Conservation (phyloP, 768 basidiomycete genomes). For the Pulveroboletus sp. region DNA sequence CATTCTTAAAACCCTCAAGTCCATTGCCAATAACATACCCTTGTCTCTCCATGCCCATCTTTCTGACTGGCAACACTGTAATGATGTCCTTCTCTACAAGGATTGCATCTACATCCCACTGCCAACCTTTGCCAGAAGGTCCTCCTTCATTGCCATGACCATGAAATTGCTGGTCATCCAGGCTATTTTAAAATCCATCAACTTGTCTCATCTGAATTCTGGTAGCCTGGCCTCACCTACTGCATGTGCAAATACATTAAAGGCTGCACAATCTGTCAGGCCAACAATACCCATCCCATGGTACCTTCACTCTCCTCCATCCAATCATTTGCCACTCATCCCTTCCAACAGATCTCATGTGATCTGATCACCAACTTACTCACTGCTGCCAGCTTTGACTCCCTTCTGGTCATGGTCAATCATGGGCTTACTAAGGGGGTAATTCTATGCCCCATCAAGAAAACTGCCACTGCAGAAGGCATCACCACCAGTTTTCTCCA, state of each 20-base stretch:
- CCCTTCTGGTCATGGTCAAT: too few relatives aligned
- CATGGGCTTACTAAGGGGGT: too few relatives aligned
- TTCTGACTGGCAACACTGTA: too few relatives aligned
- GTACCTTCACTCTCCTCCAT: too few relatives aligned
- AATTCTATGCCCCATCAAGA: too few relatives aligned
- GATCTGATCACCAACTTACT: not conserved
- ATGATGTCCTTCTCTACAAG: too few relatives aligned
- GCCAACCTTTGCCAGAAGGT: too few relatives aligned
- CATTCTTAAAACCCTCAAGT: too few relatives aligned
- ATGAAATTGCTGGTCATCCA: not conserved
- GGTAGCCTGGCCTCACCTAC: not conserved
- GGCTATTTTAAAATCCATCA: not conserved
- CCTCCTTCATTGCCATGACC: not conserved
- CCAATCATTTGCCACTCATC: not conserved
- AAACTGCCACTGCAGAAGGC: not conserved
- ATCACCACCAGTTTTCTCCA: not conserved
- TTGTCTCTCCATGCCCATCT: too few relatives aligned
- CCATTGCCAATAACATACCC: too few relatives aligned
- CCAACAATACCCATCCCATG: not conserved
- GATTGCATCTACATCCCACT: too few relatives aligned
- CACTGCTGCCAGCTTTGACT: not conserved
- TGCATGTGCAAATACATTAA: not conserved
- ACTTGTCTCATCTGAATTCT: too few relatives aligned
- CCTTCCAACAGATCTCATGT: not conserved
- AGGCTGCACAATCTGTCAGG: not conserved